These are phyloP conservation scores for Agaricus subrufescens DNA, from an alignment of 768 basidiomycete genomes.

Conservation along the genomic window DNA sequence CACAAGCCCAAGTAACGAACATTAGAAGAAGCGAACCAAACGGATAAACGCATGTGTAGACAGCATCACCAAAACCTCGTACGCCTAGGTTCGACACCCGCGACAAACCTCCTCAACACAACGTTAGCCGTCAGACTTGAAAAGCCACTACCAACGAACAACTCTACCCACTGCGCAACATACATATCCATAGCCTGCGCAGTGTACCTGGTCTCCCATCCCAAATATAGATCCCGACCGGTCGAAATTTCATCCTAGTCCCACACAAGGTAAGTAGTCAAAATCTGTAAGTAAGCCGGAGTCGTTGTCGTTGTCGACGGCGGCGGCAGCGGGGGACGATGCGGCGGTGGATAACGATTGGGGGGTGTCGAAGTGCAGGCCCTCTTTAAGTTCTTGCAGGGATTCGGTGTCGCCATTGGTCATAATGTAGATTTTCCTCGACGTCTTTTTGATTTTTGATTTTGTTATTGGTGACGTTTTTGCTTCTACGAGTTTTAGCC, in stretches of 20 bases:
- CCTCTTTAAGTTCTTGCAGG: conserved; percentile 4
- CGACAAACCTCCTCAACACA: conserved; percentile 28
- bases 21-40: too few relatives aligned
- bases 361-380: conserved; percentile 19
- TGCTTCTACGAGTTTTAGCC: conserved; percentile 11
- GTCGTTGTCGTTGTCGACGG: not conserved
- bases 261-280: conserved; percentile 12
- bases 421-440: conserved; percentile 25
- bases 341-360: not conserved
- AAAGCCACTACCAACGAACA: conserved; percentile 34
- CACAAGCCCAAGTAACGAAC: too few relatives aligned
- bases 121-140: conserved; percentile 32
- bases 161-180: conserved; percentile 53
- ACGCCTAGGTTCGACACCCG: conserved; percentile 21
- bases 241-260: conserved; percentile 47
- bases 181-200: conserved; percentile 65
- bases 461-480: not conserved
- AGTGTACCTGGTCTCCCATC: conserved; percentile 51
- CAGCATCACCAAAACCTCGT: conserved; percentile 26
- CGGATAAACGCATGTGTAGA: too few relatives aligned
- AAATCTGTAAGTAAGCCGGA: not conserved
- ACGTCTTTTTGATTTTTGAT: conserved; percentile 5
- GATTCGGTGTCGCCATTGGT: too few relatives aligned
- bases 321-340: too few relatives aligned
- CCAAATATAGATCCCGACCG: conserved; percentile 49